phyloP scores from a whole-genome alignment of 768 basidiomycete genomes.

The Lactarius pseudohatsudake region DNA sequence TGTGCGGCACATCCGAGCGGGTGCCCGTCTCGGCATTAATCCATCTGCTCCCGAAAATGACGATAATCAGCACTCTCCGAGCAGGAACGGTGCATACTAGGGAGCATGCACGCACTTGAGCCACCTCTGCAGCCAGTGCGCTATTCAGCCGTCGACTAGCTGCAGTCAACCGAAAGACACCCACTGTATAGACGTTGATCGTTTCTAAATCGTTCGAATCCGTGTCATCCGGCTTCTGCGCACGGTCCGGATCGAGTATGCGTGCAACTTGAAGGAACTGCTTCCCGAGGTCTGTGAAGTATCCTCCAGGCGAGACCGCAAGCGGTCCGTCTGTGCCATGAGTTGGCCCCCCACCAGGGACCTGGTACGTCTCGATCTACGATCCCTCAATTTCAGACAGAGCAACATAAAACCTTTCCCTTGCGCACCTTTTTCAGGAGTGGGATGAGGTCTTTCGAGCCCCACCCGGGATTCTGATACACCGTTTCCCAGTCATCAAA shows the following conservation, averaged over 20 bases:
- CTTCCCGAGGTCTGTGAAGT: constrained; percentile 31
- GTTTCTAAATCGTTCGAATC: constrained; percentile 30
- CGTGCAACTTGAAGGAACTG: constrained; percentile 34
- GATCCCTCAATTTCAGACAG: background rate
- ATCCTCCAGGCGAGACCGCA: constrained; percentile 35
- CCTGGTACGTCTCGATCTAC: constrained; percentile 43
- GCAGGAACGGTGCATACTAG: constrained; percentile 28
- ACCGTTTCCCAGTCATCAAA: too few relatives aligned
- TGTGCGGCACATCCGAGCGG: constrained; percentile 53
- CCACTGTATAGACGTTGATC: constrained; percentile 30
- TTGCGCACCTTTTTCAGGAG: too few relatives aligned
- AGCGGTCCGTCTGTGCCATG: constrained; percentile 53
- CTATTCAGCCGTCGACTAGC: background rate
- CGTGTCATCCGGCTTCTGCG: constrained; percentile 21
- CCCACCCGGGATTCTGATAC: too few relatives aligned
- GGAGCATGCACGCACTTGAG: constrained; percentile 36
- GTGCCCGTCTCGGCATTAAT: constrained; percentile 49
- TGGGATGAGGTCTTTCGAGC: too few relatives aligned
- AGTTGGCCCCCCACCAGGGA: constrained; percentile 32
- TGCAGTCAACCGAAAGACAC: background rate
- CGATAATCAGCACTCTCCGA: background rate
- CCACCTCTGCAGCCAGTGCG: constrained; percentile 21
- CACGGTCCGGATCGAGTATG: constrained; percentile 29
- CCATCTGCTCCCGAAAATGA: constrained; percentile 41
- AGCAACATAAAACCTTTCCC: too few relatives aligned